Base-by-base conservation (phyloP, 2,329 filamentous ascomycete species). In the Cercospora canescens region DNA sequence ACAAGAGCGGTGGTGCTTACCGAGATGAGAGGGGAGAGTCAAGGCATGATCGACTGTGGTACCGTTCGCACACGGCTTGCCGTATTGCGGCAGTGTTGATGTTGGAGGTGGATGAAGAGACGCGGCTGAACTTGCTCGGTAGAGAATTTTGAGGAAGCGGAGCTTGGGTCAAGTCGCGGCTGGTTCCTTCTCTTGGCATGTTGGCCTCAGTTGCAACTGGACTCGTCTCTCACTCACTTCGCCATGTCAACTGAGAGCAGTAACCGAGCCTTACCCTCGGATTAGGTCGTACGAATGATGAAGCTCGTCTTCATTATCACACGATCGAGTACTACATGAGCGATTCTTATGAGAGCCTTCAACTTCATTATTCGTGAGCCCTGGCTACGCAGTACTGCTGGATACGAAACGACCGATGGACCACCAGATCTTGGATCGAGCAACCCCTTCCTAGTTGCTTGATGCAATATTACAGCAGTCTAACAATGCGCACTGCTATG, bases 1-100 rank as follows among this genome's bases (percentile, higher is more conserved):
- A 21, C 24, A n/a, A 24, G 32, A 16, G 48, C 59, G 12, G 14
- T 9, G 6, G 21, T 60, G 24, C 69, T 67, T 63, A 71, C 70
- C 63, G 61, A 61, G 55, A 54, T 16, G 18, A 34, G 39, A 28
- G 14, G 7, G 3, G 9, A 28, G 41, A 6, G 30, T 62, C 60
- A 62, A 16, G 60, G 50, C 60, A 62, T 62, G 16, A 21, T 34
- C 18, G 52, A 6, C 9, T n/a, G 2, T 26, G 55, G 32, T 41
- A 6, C 12, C 57, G 57, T 30, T 21, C 18, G 57, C 18, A 39
- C 18, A 26, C 8, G 16, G 37, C 28, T 16, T 26, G 35, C 39
- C 6, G 21, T 41, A 37, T 60, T 45, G 57, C 24, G 14, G n/a
- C 35, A 18, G 21, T 39, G 21, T 28, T n/a, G 57, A 41, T 60